Evolutionary conservation across 169 alveolate species (phyloP), one percentile per base, ranked within the genome.

Genomic region (Cryptosporidium baileyi): DNA sequence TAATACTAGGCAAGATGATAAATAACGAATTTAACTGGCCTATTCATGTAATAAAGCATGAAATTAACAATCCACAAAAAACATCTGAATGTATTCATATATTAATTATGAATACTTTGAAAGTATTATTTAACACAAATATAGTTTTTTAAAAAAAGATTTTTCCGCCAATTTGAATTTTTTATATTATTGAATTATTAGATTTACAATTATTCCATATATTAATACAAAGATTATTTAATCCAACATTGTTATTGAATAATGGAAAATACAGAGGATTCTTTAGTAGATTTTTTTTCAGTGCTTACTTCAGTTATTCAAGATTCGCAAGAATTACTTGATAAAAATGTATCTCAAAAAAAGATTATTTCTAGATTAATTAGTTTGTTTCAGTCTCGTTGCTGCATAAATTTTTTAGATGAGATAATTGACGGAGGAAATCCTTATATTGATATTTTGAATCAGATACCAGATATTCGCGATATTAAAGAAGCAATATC

Each of bases 401-500:
- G 85, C 43, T 54, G 57, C 22, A 38, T 74, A 7, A 36, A 30
- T n/a, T 9, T 9, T 13, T 7, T 74, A 36, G 30, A 30, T 36
- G 30, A n/a, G 32, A 60, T 7, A 3, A 28, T 7, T 7, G 40
- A 19, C 38, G 44, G 22, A 9, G 85, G 36, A 36, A n/a, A 57
- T 15, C 24, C 30, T 30, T 74, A 49, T 57, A 15, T 15, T 36
- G 45, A 24, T 34, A 24, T 74, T 24, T 24, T 74, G 4, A 36
- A 28, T 22, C 28, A 38, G 17, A 74, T 74, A 22, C 85, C 85
- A 3, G 67, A 74, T 36, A 57, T 57, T 19, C 85, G 38, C 30
- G 85, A 74, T 30, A 38, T 74, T 19, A 74, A 59, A 30, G 67
- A 57, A 38, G 67, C 67, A 19, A 54, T 74, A 51, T 54, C 85